These are phyloP conservation scores for Cenococcum geophilum DNA, from an alignment of 495 filamentous ascomycete genomes.

Conservation along the genomic window DNA sequence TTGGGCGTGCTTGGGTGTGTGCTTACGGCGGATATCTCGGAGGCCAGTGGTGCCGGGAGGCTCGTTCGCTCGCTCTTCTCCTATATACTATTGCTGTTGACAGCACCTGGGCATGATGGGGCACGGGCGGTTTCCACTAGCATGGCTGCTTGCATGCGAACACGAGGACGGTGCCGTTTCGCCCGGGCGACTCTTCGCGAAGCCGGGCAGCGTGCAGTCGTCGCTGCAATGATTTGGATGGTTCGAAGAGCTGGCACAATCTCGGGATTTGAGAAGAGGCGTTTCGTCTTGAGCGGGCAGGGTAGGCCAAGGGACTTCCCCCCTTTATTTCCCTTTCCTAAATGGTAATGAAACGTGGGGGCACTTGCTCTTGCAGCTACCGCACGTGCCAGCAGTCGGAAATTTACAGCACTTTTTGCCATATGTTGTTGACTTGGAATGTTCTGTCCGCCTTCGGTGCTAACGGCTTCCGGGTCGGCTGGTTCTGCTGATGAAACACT, in stretches of 20 bases:
- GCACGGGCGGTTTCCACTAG: slow-evolving; percentile 24
- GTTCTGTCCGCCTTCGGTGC: slow-evolving; percentile 2
- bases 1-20: not conserved
- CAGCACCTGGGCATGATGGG: slow-evolving; percentile 10
- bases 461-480: not conserved
- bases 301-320: too few species aligned
- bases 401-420: slow-evolving; percentile 1
- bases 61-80: not conserved
- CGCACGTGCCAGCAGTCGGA: not conserved
- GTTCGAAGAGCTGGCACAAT: not conserved
- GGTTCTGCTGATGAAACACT: too few species aligned
- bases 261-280: not conserved
- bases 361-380: not conserved
- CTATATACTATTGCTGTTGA: not conserved
- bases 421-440: not conserved
- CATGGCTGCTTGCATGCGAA: slow-evolving; percentile 20
- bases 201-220: not conserved
- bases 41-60: not conserved
- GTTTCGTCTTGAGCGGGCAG: too few species aligned
- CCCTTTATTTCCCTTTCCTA: too few species aligned
- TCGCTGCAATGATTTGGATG: too few species aligned
- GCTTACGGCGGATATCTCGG: slow-evolving; percentile 7
- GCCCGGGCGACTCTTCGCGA: not conserved
- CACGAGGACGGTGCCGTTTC: slow-evolving; percentile 11
- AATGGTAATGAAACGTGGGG: not conserved